These are phyloP conservation scores for Aurifilum marmelostoma DNA, from an alignment of 2,329 filamentous ascomycete species.

Conservation along the genomic window DNA sequence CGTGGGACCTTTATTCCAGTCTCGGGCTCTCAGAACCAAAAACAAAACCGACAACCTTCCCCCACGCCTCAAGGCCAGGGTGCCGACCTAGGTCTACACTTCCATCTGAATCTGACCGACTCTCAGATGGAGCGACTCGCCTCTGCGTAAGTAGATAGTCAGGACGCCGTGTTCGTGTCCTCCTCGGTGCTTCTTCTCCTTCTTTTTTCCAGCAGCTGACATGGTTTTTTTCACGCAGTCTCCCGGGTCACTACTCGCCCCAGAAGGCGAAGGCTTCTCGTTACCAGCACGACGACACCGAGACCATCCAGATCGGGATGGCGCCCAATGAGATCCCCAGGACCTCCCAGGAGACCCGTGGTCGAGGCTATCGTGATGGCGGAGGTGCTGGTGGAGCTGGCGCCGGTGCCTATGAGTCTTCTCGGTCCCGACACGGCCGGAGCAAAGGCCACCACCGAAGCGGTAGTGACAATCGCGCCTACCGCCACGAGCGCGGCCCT, in stretches of 20 bases:
- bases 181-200: not conserved
- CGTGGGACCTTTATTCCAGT: slow-evolving; percentile 44
- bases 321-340: slow-evolving; percentile 4
- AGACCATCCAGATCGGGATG: slow-evolving; percentile 20
- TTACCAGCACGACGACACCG: slow-evolving; percentile 11
- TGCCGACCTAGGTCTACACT: slow-evolving; percentile 45
- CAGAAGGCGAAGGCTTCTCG: slow-evolving; percentile 16
- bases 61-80: slow-evolving; percentile 43
- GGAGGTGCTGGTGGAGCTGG: no score
- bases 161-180: no score
- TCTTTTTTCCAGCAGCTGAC: not conserved
- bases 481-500: not conserved
- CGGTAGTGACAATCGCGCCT: not conserved
- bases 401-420: slow-evolving; percentile 6
- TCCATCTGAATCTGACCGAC: slow-evolving; percentile 54
- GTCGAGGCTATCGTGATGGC: no score
- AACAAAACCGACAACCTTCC: slow-evolving; percentile 27
- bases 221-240: slow-evolving; percentile 18
- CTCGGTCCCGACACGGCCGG: slow-evolving; percentile 9
- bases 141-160: slow-evolving; percentile 43
- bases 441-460: slow-evolving; percentile 4
- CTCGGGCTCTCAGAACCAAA: slow-evolving; percentile 36
- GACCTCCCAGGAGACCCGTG: slow-evolving; percentile 5
- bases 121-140: slow-evolving; percentile 53
- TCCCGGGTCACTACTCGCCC: slow-evolving; percentile 26